Percentiles rank a stretch among this genome's conserved stretches.
Conservation (phyloP, 2,329 filamentous ascomycete species). For the Amphichorda felina region DNA sequence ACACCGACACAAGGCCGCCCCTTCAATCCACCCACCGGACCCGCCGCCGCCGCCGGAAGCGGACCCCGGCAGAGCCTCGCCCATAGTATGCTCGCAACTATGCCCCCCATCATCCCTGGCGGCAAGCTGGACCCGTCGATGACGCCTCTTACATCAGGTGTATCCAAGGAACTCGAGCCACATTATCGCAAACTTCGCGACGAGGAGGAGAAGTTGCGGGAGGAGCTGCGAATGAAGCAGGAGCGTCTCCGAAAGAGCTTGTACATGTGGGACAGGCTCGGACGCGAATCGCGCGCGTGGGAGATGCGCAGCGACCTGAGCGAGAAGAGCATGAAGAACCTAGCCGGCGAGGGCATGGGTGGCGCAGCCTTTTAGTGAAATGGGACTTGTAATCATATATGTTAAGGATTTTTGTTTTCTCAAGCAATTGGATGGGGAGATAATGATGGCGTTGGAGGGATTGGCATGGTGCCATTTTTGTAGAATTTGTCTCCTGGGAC, state of each 20-base stretch:
- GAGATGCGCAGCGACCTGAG: slow-evolving; percentile 44
- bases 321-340: slow-evolving; percentile 42
- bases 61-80: slow-evolving; percentile 32
- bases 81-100: slow-evolving; percentile 36
- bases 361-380: slow-evolving; percentile 46
- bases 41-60: slow-evolving; percentile 17
- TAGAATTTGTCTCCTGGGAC: too few species aligned
- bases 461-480: too few species aligned
- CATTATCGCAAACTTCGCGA: slow-evolving; percentile 41
- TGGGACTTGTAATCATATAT: too few species aligned
- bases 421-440: too few species aligned
- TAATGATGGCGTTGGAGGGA: too few species aligned
- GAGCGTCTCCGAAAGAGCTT: slow-evolving; percentile 42
- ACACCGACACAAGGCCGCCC: slow-evolving; percentile 29
- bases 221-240: slow-evolving; percentile 39
- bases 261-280: slow-evolving; percentile 39
- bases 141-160: slow-evolving; percentile 29
- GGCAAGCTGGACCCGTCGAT: slow-evolving; percentile 40
- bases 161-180: slow-evolving; percentile 40
- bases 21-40: slow-evolving; percentile 47
- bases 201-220: slow-evolving; percentile 44
- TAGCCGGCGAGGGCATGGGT: slow-evolving; percentile 42
- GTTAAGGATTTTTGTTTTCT: too few species aligned
- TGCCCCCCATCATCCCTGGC: slow-evolving; percentile 39
- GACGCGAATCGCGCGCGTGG: slow-evolving; percentile 40